Evolutionary conservation across 371 early-diverging fungal species (phyloP).

Genomic region (Coemansia sp.): DNA sequence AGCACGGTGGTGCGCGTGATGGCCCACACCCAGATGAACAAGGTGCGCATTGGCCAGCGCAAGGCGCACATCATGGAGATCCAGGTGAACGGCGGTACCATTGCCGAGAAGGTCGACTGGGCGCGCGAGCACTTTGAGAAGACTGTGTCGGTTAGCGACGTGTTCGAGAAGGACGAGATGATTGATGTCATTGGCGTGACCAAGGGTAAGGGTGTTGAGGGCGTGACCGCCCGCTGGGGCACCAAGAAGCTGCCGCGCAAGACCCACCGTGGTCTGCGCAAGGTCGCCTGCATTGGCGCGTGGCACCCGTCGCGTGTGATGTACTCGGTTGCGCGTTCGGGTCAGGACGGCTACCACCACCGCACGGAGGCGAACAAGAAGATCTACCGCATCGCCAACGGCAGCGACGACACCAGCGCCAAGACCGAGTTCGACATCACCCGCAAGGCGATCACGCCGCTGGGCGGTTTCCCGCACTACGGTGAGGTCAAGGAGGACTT

Average conservation of each 20-base stretch:
- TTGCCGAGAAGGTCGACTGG: conserved; percentile 98
- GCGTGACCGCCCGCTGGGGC: conserved; percentile 99
- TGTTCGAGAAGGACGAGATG: conserved; percentile 98
- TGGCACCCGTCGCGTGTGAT: conserved; percentile 99
- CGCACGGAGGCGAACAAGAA: conserved; percentile 99
- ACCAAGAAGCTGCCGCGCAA: conserved; percentile 99
- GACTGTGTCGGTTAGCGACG: conserved; percentile 83
- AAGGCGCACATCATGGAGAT: conserved; percentile 99
- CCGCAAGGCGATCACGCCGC: conserved; percentile 95
- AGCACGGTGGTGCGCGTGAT: conserved; percentile 98
- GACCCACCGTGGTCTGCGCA: conserved; percentile 99
- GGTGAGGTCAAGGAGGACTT: conserved; percentile 98
- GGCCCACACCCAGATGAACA: conserved; percentile 97
- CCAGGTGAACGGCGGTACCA: conserved; percentile 99
- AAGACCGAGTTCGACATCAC: conserved; percentile 99
- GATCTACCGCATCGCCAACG: conserved; percentile 98
- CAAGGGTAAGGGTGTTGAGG: conserved; percentile 99
- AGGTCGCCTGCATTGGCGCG: conserved; percentile 99
- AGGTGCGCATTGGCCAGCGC: conserved; percentile 95
- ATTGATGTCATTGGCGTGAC: conserved; percentile 99
- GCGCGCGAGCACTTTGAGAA: conserved; percentile 98
- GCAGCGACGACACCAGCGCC: conserved; percentile 80
- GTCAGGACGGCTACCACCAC: conserved; percentile 99
- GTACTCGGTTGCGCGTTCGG: conserved; percentile 99
- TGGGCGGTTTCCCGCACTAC: conserved; percentile 99